Base-by-base conservation (phyloP, 2,329 filamentous ascomycete genomes). In the Zalaria sp. region DNA sequence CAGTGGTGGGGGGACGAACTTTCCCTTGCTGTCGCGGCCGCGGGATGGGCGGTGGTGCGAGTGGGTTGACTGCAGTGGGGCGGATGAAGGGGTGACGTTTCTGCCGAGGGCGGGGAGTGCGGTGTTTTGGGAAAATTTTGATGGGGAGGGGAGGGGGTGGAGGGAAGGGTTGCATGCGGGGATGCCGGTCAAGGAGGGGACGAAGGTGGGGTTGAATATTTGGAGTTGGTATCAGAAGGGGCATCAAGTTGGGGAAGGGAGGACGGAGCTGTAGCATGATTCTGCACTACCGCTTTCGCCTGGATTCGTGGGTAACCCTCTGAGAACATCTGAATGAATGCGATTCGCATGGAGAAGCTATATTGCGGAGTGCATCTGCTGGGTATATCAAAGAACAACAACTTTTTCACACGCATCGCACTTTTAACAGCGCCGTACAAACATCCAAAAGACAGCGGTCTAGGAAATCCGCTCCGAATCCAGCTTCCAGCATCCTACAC, bases 141-240 rank as follows among this genome's bases (percentile, higher is more conserved):
- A 68, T 34, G 46, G 59, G 0, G 71, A 77, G 55, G 74, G 75
- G 2, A 63, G 58, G 25, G 73, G 73, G 8, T 75, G 73, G 51
- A 61, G 65, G 43, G 72, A 78, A 57, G 74, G 71, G 28, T 74
- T 74, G 64, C 75, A 79, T 64, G 73, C 73, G 35, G 74, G 72
- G 4, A 60, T 77, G 51, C 73, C 75, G 5, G 74, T 79, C 0
- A 57, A 58, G 38, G 62, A 56, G 34, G 75, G 75, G 2, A 63
- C 59, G 32, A 79, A 79, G 60, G 65, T 78, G 43, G 75, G 75
- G 0, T 55, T 79, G 57, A 79, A 79, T 58, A 75, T 79, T 46
- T 79, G 75, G 75, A 77, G 70, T 56, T 78, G 73, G 73, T 71
- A 68, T 54, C 70, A 74, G 57, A 39, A 41, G 10, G 46, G 45